Base-by-base conservation (phyloP, 1,284 basidiomycete species). In the Ustilago crameri region DNA sequence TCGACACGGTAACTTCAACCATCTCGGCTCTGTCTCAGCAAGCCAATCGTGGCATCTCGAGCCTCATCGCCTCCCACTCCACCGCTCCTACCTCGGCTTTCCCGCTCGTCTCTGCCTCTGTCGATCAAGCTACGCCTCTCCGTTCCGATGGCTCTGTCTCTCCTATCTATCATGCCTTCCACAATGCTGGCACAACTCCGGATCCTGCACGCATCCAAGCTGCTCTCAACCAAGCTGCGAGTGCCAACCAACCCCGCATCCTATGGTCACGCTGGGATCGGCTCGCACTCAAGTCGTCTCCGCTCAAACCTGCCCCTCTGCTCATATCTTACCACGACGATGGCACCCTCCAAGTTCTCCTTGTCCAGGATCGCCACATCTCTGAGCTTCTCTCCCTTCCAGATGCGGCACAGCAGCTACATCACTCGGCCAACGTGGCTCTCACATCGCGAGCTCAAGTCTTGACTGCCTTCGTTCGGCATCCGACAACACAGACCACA, bases 261-360 rank as follows among this genome's bases (percentile, higher is more conserved):
- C 55, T 63, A 15, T 72, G 69, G 69, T 67, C 63, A 10, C 69
- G 58, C 32, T 72, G 69, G 69, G 69, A 72, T 32, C 54, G 52
- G 22, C 43, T 72, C 14, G 43, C 55, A 1, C 34, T 59, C 35
- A 47, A 49, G 3, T 26, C 38, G 4, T 45, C 44, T 17, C 48
- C 51, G 1, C 44, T 44, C 37, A 49, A 53, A 17, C 45, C 18
- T n/a, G 44, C 49, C 8, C 69, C 69, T 7, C 14, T 72, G 30
- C 59, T 72, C 9, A 50, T 72, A 44, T 59, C 54, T 18, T 62
- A 62, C 46, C 63, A 52, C 34, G 51, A 57, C 27, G 53, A 66
- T 35, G 69, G 64, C 24, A 53, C 59, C 8, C 64, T 72, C 15
- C 69, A 72, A 27, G 51, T 49, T 5, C 60, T 72, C 10, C 56